Evolutionary conservation across 2,329 filamentous ascomycete genomes (phyloP), one percentile per base, ranked within the genome.

Genomic region (Blastomyces emzantsi): DNA sequence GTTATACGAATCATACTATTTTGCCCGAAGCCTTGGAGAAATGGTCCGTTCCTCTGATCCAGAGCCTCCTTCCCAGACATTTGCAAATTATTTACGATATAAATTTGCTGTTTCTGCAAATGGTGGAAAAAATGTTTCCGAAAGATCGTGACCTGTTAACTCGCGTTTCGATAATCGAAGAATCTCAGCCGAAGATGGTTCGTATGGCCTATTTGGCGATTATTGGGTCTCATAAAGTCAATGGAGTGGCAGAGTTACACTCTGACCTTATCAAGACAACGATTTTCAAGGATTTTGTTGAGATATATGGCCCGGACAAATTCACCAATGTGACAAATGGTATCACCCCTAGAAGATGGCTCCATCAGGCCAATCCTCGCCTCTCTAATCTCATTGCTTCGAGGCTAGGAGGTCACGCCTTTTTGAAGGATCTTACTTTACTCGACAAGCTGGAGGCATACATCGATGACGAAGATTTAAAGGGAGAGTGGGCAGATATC

Each of bases 281-380:
- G n/a, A 96, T 99, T 70, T 97, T 99, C 86, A 97, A 94, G 77
- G 94, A 99, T 76, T 99, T 99, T 77, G 93, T 99, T 65, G 84
- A 86, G 70, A 90, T 99, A 68, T 99, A 94, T 71, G 94, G 94
- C 2, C 88, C 89, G 0, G 94, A 99, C 82, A 97, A 97, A 77
- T 99, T 99, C 78, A 96, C 90, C 64, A 99, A 99, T 71, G 93
- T 99, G 67, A 99, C 94, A 68, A 99, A 99, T 75, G 94, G 94
- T 64, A 95, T 99, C 74, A 99, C 94, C 0, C 94, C 94, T 13
- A 85, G 94, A 71, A 85, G 94, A 73, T 99, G 94, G 94, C 82
- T 99, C 64, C 92, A 99, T 79, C 94, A 99, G 77, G 94, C 94
- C 65, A 99, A 99, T 75, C 94, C 93, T 13, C 86, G 89, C 63